Percentiles rank a stretch among this genome's conserved stretches.
Evolutionary conservation across 768 basidiomycete genomes (phyloP).

Genomic region (Boletus sp.): DNA sequence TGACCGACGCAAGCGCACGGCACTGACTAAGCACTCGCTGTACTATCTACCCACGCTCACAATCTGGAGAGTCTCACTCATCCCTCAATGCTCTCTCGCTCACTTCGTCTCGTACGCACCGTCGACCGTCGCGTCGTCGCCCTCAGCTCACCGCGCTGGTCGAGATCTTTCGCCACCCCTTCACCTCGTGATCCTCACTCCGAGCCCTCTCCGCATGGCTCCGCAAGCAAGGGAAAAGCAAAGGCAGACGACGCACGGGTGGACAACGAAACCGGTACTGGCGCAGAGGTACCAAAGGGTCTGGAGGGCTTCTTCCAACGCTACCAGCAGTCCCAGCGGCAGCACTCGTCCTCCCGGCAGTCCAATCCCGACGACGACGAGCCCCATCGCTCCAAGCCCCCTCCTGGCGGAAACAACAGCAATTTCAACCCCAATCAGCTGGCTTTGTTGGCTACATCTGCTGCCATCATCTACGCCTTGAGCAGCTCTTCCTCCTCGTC

Average conservation of each 20-base stretch:
- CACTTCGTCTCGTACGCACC: slow-evolving; percentile 51
- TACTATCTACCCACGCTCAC: background rate
- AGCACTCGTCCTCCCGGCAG: slow-evolving; percentile 24
- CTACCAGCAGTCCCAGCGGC: slow-evolving; percentile 43
- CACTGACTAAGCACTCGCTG: slow-evolving; percentile 19
- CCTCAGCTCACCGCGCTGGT: slow-evolving; percentile 28
- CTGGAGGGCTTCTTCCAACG: slow-evolving; percentile 81
- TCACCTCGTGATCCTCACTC: slow-evolving; percentile 30
- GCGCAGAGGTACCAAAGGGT: slow-evolving; percentile 53
- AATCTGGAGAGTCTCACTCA: background rate
- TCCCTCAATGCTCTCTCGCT: slow-evolving; percentile 56
- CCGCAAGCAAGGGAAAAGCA: slow-evolving; percentile 32
- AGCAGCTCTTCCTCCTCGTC: slow-evolving; percentile 44
- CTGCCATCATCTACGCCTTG: slow-evolving; percentile 64
- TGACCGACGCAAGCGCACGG: slow-evolving; percentile 1
- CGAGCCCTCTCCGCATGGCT: slow-evolving; percentile 23
- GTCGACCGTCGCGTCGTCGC: slow-evolving; percentile 40
- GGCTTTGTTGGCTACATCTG: slow-evolving; percentile 53
- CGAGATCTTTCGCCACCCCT: slow-evolving; percentile 50
- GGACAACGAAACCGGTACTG: slow-evolving; percentile 29
- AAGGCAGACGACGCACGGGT: slow-evolving; percentile 31
- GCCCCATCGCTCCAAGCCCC: slow-evolving; percentile 43
- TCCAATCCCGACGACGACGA: slow-evolving; percentile 30
- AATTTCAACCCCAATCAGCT: slow-evolving; percentile 56
- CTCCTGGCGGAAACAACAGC: slow-evolving; percentile 41